phyloP scores from a whole-genome alignment of 2,329 filamentous ascomycete species.

The Elsinoe batatas region DNA sequence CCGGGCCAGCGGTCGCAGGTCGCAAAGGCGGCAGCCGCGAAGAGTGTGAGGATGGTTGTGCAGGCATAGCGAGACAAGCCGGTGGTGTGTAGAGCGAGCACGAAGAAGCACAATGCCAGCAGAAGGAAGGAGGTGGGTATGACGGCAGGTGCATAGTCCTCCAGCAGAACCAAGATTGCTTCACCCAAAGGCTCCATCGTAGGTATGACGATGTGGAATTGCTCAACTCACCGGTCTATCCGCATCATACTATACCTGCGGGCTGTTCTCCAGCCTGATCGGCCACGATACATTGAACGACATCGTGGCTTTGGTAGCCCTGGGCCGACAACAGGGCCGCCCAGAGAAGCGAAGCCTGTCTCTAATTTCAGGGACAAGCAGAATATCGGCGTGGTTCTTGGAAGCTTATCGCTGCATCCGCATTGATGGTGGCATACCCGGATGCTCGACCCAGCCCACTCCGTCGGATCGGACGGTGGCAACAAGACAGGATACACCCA shows the following conservation, averaged over 20 bases:
- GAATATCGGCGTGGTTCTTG: background rate
- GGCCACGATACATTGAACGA: background rate
- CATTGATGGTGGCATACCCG: too few species aligned
- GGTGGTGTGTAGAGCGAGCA: background rate
- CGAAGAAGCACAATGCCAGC: background rate
- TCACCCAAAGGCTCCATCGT: background rate
- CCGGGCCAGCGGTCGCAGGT: background rate
- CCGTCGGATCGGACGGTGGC: too few species aligned
- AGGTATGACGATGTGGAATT: background rate
- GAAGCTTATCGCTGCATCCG: too few species aligned
- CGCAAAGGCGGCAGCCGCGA: background rate
- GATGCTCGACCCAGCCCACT: too few species aligned
- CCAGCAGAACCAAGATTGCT: background rate
- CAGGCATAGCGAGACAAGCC: background rate
- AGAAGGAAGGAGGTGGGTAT: background rate
- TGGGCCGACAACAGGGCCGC: background rate
- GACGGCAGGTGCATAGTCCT: background rate
- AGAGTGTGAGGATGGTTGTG: background rate
- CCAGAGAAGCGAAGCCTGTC: background rate
- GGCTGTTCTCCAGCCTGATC: background rate
- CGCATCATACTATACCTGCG: background rate
- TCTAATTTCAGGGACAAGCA: background rate
- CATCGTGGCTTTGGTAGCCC: background rate
- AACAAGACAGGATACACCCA: too few species aligned
- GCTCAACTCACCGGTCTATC: background rate